A percentile compares a stretch with the other conserved stretches of the same genome.
Conservation (phyloP, 352 stramenopile species). For the Thalassiosira mediterranea region DNA sequence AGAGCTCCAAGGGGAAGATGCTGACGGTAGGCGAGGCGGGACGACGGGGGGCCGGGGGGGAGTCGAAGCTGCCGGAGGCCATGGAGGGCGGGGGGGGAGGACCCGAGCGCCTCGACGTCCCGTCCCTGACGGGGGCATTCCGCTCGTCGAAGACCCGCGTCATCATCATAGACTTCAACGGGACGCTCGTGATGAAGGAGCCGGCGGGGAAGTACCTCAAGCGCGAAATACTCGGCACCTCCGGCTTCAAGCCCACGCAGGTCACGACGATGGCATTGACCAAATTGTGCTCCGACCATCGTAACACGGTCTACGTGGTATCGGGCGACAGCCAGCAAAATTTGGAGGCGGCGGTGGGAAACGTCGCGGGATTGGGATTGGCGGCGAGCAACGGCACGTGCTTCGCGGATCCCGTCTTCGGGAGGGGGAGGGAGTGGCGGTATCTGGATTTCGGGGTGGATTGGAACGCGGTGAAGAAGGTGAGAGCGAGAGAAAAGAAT, state of each 20-base stretch:
- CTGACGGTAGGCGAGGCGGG: background rate
- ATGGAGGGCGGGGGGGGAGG: background rate
- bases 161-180: conserved; percentile 97
- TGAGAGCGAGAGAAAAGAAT: no score
- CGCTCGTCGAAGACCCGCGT: conserved; percentile 88
- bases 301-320: conserved; percentile 89
- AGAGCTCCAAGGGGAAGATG: no score
- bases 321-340: conserved; percentile 88
- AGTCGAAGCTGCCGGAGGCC: background rate
- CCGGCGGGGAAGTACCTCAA: conserved; percentile 93
- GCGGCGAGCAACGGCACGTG: conserved; percentile 91
- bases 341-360: conserved; percentile 87
- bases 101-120: conserved; percentile 77
- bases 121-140: conserved; percentile 89
- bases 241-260: conserved; percentile 88
- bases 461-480: conserved; percentile 88
- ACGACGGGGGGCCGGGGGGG: conserved; percentile 1
- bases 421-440: conserved; percentile 41
- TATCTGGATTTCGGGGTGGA: conserved; percentile 79
- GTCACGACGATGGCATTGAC: conserved; percentile 90
- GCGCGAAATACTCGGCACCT: conserved; percentile 91
- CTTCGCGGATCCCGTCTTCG: conserved; percentile 85
- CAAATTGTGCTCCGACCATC: conserved; percentile 88
- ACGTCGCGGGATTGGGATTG: conserved; percentile 88
- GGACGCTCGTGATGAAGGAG: conserved; percentile 93